Evolutionary conservation across 2,329 filamentous ascomycete species (phyloP).

Genomic region (Diplodia sapinea): DNA sequence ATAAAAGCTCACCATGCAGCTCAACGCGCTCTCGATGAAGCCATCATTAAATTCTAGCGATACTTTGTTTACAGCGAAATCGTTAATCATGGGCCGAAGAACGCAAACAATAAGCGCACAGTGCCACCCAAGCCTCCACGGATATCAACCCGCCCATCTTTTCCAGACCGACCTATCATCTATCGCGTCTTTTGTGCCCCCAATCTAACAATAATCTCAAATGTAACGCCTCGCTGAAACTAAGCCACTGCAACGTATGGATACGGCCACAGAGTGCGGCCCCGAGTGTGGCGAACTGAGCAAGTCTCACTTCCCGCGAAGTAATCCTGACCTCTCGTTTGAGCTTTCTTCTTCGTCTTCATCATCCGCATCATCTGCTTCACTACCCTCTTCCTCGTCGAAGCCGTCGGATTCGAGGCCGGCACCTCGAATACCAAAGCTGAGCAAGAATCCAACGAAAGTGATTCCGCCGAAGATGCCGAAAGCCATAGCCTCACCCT

Average conservation of each 20-base stretch:
- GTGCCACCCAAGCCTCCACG: not conserved
- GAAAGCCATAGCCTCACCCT: constrained; percentile 85
- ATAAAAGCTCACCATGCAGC: no score
- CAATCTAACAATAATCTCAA: constrained; percentile 11
- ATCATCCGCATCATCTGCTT: constrained; percentile 50
- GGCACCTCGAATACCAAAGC: constrained; percentile 74
- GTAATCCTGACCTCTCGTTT: constrained; percentile 10
- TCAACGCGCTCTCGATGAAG: not conserved
- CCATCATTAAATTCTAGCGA: not conserved
- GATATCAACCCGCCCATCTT: not conserved
- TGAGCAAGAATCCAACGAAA: constrained; percentile 78
- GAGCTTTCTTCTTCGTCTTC: constrained; percentile 40
- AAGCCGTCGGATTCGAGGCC: constrained; percentile 65
- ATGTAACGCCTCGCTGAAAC: constrained; percentile 20
- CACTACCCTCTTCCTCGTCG: constrained; percentile 50
- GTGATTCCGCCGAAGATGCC: constrained; percentile 84
- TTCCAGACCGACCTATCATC: constrained; percentile 3
- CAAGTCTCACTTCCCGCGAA: constrained; percentile 8
- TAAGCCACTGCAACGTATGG: not conserved
- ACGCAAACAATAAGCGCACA: not conserved
- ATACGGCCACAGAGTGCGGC: not conserved
- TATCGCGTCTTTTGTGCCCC: constrained; percentile 2
- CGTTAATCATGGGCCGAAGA: not conserved
- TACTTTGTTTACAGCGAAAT: not conserved
- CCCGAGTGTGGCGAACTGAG: not conserved